Evolutionary conservation across 2,329 filamentous ascomycete species (phyloP).

Genomic region (Diaporthe australafricana): DNA sequence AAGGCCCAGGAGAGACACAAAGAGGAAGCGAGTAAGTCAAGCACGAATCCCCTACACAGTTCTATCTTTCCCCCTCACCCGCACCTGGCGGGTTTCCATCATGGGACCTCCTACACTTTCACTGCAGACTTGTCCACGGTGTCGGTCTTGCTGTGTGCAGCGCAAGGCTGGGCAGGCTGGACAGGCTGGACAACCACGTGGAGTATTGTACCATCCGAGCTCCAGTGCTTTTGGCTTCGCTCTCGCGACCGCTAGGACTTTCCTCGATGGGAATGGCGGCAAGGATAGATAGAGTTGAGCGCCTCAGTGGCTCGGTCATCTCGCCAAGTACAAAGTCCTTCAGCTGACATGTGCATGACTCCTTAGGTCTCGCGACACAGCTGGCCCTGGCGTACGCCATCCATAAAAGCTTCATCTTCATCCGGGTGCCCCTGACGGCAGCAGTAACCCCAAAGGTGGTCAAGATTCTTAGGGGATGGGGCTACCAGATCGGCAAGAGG

Average conservation of each 20-base stretch:
- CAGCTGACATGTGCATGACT: slow-evolving; percentile 22
- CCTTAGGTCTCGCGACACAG: slow-evolving; percentile 77
- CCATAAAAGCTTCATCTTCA: slow-evolving; percentile 97
- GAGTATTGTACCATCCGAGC: too few species aligned
- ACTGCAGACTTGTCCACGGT: background rate
- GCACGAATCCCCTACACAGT: background rate
- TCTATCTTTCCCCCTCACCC: too few species aligned
- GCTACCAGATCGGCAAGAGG: slow-evolving; percentile 92
- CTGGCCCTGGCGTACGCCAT: slow-evolving; percentile 94
- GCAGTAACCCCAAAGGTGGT: slow-evolving; percentile 96
- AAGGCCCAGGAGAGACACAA: slow-evolving; percentile 71
- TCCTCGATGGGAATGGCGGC: background rate
- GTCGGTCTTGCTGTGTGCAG: background rate
- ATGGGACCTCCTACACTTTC: background rate
- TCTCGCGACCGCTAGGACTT: background rate
- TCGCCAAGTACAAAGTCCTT: background rate
- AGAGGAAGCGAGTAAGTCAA: slow-evolving; percentile 78
- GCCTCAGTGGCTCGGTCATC: background rate
- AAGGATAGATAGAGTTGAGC: slow-evolving; percentile 2
- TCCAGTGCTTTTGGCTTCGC: background rate
- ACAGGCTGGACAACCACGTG: background rate
- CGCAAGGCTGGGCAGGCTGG: background rate
- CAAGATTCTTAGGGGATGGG: slow-evolving; percentile 86
- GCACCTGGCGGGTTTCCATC: background rate
- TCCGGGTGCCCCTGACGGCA: slow-evolving; percentile 92